phyloP scores from a whole-genome alignment of 305 asterid genomes.

The Fraxinus greggii region DNA sequence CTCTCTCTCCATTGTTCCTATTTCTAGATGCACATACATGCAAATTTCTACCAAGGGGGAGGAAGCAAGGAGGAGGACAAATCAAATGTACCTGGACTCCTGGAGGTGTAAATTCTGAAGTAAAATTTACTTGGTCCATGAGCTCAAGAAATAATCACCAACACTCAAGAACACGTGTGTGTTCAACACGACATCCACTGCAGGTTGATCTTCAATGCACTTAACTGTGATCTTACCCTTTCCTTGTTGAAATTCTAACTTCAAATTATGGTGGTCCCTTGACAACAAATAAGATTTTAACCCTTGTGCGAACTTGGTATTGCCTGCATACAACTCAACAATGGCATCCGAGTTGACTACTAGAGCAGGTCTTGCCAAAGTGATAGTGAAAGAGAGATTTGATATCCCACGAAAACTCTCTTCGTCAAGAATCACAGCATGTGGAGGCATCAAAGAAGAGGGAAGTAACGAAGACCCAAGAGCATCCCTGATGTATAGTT shows the following conservation, averaged over 20 bases:
- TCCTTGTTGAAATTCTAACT: slow-evolving; percentile 63
- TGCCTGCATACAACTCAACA: slow-evolving; percentile 49
- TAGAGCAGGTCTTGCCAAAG: slow-evolving; percentile 63
- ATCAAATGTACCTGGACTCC: neutral
- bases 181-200: slow-evolving; percentile 53
- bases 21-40: neutral
- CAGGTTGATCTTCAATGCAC: slow-evolving; percentile 64
- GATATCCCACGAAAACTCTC: slow-evolving; percentile 70
- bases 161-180: slow-evolving; percentile 58
- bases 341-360: slow-evolving; percentile 56
- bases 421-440: slow-evolving; percentile 65
- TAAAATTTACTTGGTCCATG: slow-evolving; percentile 5
- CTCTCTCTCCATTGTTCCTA: neutral
- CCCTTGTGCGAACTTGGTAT: slow-evolving; percentile 41
- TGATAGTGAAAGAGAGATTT: slow-evolving; percentile 57
- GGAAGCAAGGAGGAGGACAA: neutral
- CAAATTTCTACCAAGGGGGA: neutral
- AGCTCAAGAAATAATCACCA: slow-evolving; percentile 56
- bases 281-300: slow-evolving; percentile 51
- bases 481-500: slow-evolving; percentile 50
- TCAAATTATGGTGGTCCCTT: slow-evolving; percentile 64
- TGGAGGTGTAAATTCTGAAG: neutral
- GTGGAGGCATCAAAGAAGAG: slow-evolving; percentile 42
- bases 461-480: slow-evolving; percentile 74
- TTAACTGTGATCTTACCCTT: slow-evolving; percentile 60